Evolutionary conservation across 306 rosid species (phyloP).

Genomic region (Prunus armeniaca): DNA sequence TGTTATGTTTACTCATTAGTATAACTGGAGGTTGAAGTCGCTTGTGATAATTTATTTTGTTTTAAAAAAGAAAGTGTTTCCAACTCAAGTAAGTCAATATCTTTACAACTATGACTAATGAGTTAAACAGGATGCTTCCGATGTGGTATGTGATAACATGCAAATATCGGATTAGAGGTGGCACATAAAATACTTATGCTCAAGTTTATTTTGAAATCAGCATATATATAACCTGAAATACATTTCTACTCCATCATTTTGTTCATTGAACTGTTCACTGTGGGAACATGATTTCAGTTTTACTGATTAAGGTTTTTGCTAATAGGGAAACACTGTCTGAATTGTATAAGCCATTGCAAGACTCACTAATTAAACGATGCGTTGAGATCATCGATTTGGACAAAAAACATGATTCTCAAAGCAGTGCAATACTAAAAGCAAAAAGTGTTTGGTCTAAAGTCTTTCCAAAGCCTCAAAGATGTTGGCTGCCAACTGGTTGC

Average conservation of each 20-base stretch:
- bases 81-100: neutral
- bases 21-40: too few relatives aligned
- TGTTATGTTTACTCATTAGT: neutral
- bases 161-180: neutral
- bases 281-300: neutral
- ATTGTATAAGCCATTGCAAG: slow-evolving; percentile 77
- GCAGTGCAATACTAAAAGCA: slow-evolving; percentile 37
- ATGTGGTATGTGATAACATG: neutral
- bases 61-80: neutral
- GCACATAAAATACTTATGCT: neutral
- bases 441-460: slow-evolving; percentile 82
- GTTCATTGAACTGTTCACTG: neutral
- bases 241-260: neutral
- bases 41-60: neutral
- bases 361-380: slow-evolving; percentile 67
- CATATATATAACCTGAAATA: neutral
- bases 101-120: neutral
- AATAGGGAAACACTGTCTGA: slow-evolving; percentile 53
- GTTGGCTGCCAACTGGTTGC: slow-evolving; percentile 98
- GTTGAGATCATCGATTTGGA: slow-evolving; percentile 61
- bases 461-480: slow-evolving; percentile 75
- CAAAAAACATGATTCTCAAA: slow-evolving; percentile 34
- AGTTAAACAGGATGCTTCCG: neutral
- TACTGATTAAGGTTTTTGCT: slow-evolving; percentile 17
- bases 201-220: neutral